Conservation (phyloP, 2,329 filamentous ascomycete species). For the Hypoxylon sp. region DNA sequence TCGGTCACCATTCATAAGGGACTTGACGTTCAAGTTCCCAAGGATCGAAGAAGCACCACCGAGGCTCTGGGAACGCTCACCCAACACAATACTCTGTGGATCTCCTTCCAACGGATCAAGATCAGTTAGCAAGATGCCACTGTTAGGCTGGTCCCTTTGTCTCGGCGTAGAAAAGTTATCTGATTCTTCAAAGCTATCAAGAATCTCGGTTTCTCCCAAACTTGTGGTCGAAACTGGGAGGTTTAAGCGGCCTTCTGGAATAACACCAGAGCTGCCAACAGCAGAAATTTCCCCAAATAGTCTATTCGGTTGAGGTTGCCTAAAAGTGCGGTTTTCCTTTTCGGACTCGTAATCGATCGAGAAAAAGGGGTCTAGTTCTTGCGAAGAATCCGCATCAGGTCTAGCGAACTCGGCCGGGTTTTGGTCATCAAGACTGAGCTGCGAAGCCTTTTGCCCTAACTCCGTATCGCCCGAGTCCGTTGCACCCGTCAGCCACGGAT, state of each 20-base stretch:
- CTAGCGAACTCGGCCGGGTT: constrained; percentile 50
- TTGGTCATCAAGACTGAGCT: constrained; percentile 72
- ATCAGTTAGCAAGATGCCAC: constrained; percentile 23
- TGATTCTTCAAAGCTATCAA: constrained; percentile 64
- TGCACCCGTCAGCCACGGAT: constrained; percentile 79
- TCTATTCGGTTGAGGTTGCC: constrained; percentile 62
- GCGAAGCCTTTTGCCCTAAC: constrained; percentile 72
- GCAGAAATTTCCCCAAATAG: constrained; percentile 73
- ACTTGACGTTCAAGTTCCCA: constrained; percentile 62
- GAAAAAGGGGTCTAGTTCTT: constrained; percentile 58
- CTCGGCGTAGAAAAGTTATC: constrained; percentile 58
- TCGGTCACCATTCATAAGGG: constrained; percentile 48
- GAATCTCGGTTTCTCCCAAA: constrained; percentile 58
- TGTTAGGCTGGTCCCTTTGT: constrained; percentile 49
- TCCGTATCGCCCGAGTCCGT: constrained; percentile 70
- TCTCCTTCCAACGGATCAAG: constrained; percentile 42
- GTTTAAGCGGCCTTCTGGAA: constrained; percentile 65
- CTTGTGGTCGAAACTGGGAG: constrained; percentile 58
- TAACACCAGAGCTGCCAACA: constrained; percentile 67
- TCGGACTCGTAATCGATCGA: constrained; percentile 78
- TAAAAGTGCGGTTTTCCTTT: constrained; percentile 82
- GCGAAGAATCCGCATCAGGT: constrained; percentile 49
- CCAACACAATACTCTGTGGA: constrained; percentile 51
- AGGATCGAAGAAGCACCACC: constrained; percentile 65
- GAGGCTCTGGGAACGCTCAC: constrained; percentile 67